Percentiles rank a stretch among this genome's conserved stretches.
Evolutionary conservation across 257 asterid species (phyloP).

Genomic region (Nicotiana knightiana): DNA sequence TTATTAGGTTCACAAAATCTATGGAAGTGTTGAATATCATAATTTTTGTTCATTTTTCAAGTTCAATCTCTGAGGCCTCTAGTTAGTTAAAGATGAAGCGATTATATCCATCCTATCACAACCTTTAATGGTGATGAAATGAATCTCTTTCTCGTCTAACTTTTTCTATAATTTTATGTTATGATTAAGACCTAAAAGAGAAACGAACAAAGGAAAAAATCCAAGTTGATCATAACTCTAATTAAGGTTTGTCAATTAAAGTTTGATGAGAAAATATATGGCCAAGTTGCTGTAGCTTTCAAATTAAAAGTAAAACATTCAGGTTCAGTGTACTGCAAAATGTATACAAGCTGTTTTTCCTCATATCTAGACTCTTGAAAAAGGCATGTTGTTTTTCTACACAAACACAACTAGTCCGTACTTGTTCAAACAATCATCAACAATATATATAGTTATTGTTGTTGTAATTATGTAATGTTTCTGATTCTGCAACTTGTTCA

Average conservation of each 20-base stretch:
- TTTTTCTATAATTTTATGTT: not conserved
- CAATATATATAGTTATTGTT: no score
- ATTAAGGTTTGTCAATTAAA: not conserved
- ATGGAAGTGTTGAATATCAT: no score
- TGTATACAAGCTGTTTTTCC: not conserved
- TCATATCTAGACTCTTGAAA: not conserved
- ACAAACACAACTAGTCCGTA: not conserved
- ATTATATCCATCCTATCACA: no score
- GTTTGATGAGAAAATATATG: not conserved
- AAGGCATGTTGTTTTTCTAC: not conserved
- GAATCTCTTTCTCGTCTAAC: no score
- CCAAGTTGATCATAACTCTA: not conserved
- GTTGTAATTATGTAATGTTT: not conserved
- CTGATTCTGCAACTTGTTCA: not conserved
- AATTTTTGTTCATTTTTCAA: no score
- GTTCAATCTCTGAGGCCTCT: no score
- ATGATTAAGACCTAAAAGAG: not conserved
- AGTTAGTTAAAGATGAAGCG: no score
- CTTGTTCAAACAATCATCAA: not conserved
- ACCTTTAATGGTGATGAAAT: no score
- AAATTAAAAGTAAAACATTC: not conserved
- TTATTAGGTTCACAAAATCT: no score
- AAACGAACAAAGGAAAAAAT: not conserved
- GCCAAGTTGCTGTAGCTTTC: not conserved
- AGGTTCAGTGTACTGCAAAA: not conserved